Conservation (phyloP, 495 filamentous ascomycete genomes). For the Xylaria flabelliformis region DNA sequence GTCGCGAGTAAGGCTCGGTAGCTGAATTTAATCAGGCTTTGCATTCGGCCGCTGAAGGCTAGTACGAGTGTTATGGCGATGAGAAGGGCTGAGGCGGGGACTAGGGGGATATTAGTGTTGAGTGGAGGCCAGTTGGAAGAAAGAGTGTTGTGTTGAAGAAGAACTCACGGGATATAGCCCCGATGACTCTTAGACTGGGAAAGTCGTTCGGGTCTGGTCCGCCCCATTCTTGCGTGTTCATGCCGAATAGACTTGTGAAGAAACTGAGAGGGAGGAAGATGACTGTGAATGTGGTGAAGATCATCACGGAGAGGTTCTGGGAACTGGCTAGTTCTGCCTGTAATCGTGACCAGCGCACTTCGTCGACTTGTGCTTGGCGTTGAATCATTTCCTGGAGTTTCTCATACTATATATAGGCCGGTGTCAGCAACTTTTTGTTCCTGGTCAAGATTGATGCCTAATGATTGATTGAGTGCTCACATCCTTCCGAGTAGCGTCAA, state of each 20-base stretch:
- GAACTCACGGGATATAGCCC: constrained; percentile 48
- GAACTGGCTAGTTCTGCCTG: constrained; percentile 68
- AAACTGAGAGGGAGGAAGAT: constrained; percentile 71
- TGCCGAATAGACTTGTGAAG: constrained; percentile 71
- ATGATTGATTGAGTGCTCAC: too few species aligned
- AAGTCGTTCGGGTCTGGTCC: constrained; percentile 45
- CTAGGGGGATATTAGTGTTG: constrained; percentile 28
- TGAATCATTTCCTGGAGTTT: constrained; percentile 73
- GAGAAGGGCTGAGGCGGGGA: constrained; percentile 47
- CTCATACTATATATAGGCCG: constrained; percentile 58
- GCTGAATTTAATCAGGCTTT: constrained; percentile 18
- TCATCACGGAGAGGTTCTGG: constrained; percentile 70
- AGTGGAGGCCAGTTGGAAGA: too few species aligned
- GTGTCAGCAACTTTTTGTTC: background rate
- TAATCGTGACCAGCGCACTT: constrained; percentile 67
- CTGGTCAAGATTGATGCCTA: too few species aligned
- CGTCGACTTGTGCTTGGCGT: constrained; percentile 72
- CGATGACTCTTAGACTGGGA: constrained; percentile 45
- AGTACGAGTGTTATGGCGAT: constrained; percentile 49
- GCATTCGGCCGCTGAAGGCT: constrained; percentile 47
- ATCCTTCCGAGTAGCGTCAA: constrained; percentile 53
- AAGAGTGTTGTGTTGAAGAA: too few species aligned
- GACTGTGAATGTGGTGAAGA: constrained; percentile 73
- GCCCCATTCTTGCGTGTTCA: constrained; percentile 70
- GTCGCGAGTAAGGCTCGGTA: constrained; percentile 20